Evolutionary conservation across 768 basidiomycete genomes (phyloP).

Genomic region (Hericium rajendrae): DNA sequence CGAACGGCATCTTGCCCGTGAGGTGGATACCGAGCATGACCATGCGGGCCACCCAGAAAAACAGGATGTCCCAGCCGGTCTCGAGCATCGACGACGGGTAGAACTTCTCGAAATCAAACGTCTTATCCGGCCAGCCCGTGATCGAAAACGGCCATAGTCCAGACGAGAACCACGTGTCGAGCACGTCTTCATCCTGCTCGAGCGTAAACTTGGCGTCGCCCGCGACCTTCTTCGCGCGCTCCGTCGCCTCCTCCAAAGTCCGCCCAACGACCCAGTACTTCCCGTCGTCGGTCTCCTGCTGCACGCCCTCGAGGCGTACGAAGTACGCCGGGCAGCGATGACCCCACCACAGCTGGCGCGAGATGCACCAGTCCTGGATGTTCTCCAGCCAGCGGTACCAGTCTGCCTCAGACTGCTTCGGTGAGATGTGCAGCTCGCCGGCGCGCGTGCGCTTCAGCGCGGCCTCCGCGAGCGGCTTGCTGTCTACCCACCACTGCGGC

Average conservation of each 20-base stretch:
- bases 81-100: slow-evolving; percentile 90
- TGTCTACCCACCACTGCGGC: slow-evolving; percentile 99
- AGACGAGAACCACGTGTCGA: slow-evolving; percentile 99
- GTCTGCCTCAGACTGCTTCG: slow-evolving; percentile 81
- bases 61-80: slow-evolving; percentile 99
- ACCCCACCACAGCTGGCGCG: slow-evolving; percentile 99
- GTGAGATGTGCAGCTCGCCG: slow-evolving; percentile 77
- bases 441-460: slow-evolving; percentile 84
- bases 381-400: slow-evolving; percentile 95
- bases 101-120: slow-evolving; percentile 65
- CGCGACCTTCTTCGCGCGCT: slow-evolving; percentile 63
- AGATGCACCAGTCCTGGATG: slow-evolving; percentile 99
- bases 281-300: slow-evolving; percentile 59
- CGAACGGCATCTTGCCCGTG: slow-evolving; percentile 88
- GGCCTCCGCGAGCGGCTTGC: slow-evolving; percentile 83
- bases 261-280: slow-evolving; percentile 91
- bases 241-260: slow-evolving; percentile 63
- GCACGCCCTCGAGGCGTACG: slow-evolving; percentile 70
- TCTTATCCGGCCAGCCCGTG: slow-evolving; percentile 96
- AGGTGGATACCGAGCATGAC: slow-evolving; percentile 84
- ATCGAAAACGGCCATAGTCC: slow-evolving; percentile 97
- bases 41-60: slow-evolving; percentile 99
- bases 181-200: slow-evolving; percentile 91
- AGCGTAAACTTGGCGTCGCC: slow-evolving; percentile 59
- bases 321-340: slow-evolving; percentile 95